phyloP scores from a whole-genome alignment of 805 yeast genomes.

The Candida boleticola region DNA sequence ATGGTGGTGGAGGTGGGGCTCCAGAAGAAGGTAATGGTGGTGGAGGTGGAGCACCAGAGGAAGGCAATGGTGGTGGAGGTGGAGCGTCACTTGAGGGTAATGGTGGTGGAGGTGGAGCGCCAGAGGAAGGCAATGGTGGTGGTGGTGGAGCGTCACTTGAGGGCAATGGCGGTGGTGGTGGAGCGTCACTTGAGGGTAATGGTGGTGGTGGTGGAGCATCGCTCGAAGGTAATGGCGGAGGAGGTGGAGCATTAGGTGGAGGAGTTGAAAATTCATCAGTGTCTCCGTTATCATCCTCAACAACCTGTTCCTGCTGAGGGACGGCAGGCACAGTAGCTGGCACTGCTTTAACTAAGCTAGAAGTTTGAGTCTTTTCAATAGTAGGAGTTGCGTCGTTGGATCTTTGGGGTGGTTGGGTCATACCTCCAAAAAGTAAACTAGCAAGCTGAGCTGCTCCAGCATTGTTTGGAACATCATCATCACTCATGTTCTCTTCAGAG shows the following conservation, averaged over 20 bases:
- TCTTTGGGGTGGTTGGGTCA: slow-evolving; percentile 32
- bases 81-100: slow-evolving; percentile 17
- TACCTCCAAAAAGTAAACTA: slow-evolving; percentile 51
- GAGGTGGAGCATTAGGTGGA: slow-evolving; percentile 16
- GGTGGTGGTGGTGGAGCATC: slow-evolving; percentile 14
- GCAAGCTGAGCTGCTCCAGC: slow-evolving; percentile 59
- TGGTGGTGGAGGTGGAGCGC: slow-evolving; percentile 13
- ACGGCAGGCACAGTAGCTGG: slow-evolving; percentile 10
- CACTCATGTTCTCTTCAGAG: slow-evolving; percentile 40
- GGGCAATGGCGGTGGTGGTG: slow-evolving; percentile 11
- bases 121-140: slow-evolving; percentile 9
- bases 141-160: slow-evolving; percentile 4
- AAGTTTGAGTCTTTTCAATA: slow-evolving; percentile 6
- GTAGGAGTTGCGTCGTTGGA: slow-evolving; percentile 8
- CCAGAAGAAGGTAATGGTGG: slow-evolving; percentile 21
- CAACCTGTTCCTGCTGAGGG: slow-evolving; percentile 12
- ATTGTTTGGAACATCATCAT: slow-evolving; percentile 47
- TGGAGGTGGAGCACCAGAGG: slow-evolving; percentile 14
- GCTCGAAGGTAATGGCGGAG: slow-evolving; percentile 15
- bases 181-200: slow-evolving; percentile 15
- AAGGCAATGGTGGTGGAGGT: slow-evolving; percentile 14
- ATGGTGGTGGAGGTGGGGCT: slow-evolving; percentile 26
- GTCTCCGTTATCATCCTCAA: slow-evolving; percentile 12
- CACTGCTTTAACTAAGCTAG: background rate
- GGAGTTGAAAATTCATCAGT: slow-evolving; percentile 26